Base-by-base conservation (phyloP, 768 basidiomycete genomes). In the Leccinum variicolor region DNA sequence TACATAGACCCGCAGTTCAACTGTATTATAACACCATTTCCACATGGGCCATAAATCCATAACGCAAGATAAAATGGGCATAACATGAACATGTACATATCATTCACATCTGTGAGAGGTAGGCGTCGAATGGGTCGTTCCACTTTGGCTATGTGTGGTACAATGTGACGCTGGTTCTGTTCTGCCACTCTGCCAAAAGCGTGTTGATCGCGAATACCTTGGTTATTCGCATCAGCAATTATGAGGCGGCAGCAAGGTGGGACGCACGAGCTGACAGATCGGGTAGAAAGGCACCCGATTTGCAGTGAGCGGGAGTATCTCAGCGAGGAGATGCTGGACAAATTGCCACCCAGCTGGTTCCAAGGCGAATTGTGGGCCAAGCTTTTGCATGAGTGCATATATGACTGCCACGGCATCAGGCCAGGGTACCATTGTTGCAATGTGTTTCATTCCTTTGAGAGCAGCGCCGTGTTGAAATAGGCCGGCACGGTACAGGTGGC, bases 1-100 rank as follows among this genome's bases (percentile, higher is more conserved):
- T 64, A 36, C 36, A 36, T 41, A 66, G 41, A 63, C 53, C 28
- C 59, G 59, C 57, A 45, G 55, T 52, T 23, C 54, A 57, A 57
- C 52, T 69, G 68, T 71, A 73, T 62, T 50, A 62, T 71, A 70
- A 36, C 56, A 61, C 53, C 52, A 50, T 58, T 52, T 54, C 51
- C 50, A 14, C 48, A 51, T 41, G 55, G 46, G 34, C 45, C 45
- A 52, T 58, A 49, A 62, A 57, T 51, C 33, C 48, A 53, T 57
- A 53, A 55, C 53, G 50, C 58, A 61, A 58, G 31, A 43, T 55
- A 49, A 25, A 47, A 60, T 19, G 50, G 33, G 14, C 29, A 56
- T 60, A 15, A 28, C 23, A 4, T 59, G 50, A n/a, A 55, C 45
- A 54, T 45, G 31, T 47, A 63, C 48, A 56, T 47, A 4, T 25